Conservation (phyloP, 805 yeast species). For the Wickerhamiella cacticola region DNA sequence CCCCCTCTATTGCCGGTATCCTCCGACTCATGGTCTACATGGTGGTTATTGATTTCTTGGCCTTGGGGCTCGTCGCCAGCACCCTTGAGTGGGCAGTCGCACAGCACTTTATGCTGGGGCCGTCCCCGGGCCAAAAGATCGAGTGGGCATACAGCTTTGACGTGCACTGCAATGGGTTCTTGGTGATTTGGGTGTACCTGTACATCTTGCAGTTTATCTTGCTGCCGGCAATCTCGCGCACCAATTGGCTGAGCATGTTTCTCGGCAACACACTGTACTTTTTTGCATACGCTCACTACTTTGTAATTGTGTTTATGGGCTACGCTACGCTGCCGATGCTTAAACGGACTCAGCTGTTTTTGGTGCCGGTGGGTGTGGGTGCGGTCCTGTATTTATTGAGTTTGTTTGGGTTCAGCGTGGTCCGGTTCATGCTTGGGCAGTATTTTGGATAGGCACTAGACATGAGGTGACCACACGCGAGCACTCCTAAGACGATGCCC, state of each 20-base stretch:
- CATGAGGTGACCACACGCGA: no score
- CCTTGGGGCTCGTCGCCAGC: constrained; percentile 56
- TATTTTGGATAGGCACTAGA: constrained; percentile 27
- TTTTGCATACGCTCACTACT: constrained; percentile 62
- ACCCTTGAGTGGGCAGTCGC: constrained; percentile 64
- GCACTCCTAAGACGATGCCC: no score
- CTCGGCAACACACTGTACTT: constrained; percentile 72
- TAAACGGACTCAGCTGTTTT: constrained; percentile 48
- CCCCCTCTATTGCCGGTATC: constrained; percentile 49
- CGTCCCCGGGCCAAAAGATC: constrained; percentile 24
- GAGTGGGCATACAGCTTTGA: constrained; percentile 96
- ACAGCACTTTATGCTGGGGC: constrained; percentile 42
- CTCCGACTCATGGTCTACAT: constrained; percentile 60
- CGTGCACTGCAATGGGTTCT: constrained; percentile 82
- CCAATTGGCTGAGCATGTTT: constrained; percentile 53
- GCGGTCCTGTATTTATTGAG: constrained; percentile 45
- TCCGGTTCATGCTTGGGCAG: constrained; percentile 45
- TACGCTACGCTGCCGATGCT: constrained; percentile 62
- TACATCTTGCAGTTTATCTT: constrained; percentile 64
- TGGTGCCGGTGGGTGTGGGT: constrained; percentile 53
- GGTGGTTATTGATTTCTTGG: constrained; percentile 73
- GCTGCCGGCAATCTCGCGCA: constrained; percentile 55
- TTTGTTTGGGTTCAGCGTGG: constrained; percentile 59
- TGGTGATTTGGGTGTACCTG: constrained; percentile 63
- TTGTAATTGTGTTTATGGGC: constrained; percentile 77